Percentiles rank a stretch among this genome's conserved stretches.
Evolutionary conservation across 495 filamentous ascomycete genomes (phyloP).

Genomic region (Copromyces sp.): DNA sequence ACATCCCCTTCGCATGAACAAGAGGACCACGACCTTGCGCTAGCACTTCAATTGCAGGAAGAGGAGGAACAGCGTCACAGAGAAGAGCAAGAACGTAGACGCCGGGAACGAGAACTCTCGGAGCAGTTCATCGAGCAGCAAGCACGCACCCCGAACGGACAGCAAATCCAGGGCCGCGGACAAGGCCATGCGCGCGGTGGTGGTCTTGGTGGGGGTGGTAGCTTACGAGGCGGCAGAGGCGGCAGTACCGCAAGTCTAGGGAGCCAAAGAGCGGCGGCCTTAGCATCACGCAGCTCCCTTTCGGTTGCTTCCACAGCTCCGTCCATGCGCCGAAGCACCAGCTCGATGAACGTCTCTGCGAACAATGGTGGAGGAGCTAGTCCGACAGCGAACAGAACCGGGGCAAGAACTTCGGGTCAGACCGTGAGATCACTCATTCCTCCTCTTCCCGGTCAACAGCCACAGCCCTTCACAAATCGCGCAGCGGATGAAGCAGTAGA

Average conservation of each 20-base stretch:
- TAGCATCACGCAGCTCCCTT: slow-evolving; percentile 2
- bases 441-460: slow-evolving; percentile 7
- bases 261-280: not conserved
- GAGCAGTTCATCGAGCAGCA: slow-evolving; percentile 51
- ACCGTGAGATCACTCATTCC: slow-evolving; percentile 37
- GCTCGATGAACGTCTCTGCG: slow-evolving; percentile 11
- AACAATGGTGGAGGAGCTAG: slow-evolving; percentile 10
- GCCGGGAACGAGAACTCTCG: slow-evolving; percentile 38
- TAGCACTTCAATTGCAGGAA: slow-evolving; percentile 74
- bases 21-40: slow-evolving; percentile 68
- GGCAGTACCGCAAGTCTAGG: not conserved
- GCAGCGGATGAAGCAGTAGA: slow-evolving; percentile 42
- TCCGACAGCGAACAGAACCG: slow-evolving; percentile 10
- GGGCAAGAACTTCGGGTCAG: slow-evolving; percentile 18
- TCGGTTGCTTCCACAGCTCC: not conserved
- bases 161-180: not conserved
- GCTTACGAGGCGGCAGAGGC: slow-evolving; percentile 9
- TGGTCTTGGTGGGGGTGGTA: slow-evolving; percentile 4
- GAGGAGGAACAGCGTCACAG: slow-evolving; percentile 66
- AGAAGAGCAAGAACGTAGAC: slow-evolving; percentile 34
- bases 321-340: slow-evolving; percentile 10
- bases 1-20: slow-evolving; percentile 43
- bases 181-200: slow-evolving; percentile 3
- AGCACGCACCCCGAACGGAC: slow-evolving; percentile 13
- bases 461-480: slow-evolving; percentile 20